Conservation (phyloP, 2,329 filamentous ascomycete species). For the Cadophora sp. region DNA sequence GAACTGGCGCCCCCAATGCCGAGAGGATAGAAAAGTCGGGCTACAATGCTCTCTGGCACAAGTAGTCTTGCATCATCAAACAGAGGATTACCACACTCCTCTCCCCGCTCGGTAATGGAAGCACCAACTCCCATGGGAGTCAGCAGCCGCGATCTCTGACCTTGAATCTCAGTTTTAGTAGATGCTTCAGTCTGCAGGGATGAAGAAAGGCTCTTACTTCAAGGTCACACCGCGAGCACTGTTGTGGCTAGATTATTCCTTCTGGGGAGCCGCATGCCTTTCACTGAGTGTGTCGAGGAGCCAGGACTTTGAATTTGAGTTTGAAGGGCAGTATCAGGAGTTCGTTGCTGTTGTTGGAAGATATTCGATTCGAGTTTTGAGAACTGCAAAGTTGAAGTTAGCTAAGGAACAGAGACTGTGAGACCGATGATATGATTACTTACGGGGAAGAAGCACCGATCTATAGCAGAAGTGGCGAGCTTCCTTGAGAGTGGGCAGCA, state of each 20-base stretch:
- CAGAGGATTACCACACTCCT: neutral
- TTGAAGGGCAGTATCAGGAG: too few relatives aligned
- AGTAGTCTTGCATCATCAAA: neutral
- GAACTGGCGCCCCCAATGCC: neutral
- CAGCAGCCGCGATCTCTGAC: too few relatives aligned
- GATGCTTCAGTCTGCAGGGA: too few relatives aligned
- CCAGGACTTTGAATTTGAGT: neutral
- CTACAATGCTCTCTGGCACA: neutral
- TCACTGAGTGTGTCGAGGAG: neutral
- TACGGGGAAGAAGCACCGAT: neutral
- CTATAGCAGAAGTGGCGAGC: neutral
- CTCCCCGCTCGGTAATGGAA: neutral
- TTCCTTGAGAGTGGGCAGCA: too few relatives aligned
- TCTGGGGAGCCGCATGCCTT: constrained; percentile 1
- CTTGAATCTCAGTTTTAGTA: too few relatives aligned
- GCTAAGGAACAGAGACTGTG: neutral
- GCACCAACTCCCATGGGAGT: neutral
- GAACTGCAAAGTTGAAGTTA: neutral
- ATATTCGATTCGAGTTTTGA: neutral
- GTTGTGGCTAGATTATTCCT: neutral
- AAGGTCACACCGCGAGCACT: too few relatives aligned
- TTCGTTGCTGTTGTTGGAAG: neutral
- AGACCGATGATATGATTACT: neutral
- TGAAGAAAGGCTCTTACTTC: too few relatives aligned
- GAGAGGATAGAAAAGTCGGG: neutral